Evolutionary conservation across 2,329 filamentous ascomycete species (phyloP).

Genomic region (Aureobasidium vineae): DNA sequence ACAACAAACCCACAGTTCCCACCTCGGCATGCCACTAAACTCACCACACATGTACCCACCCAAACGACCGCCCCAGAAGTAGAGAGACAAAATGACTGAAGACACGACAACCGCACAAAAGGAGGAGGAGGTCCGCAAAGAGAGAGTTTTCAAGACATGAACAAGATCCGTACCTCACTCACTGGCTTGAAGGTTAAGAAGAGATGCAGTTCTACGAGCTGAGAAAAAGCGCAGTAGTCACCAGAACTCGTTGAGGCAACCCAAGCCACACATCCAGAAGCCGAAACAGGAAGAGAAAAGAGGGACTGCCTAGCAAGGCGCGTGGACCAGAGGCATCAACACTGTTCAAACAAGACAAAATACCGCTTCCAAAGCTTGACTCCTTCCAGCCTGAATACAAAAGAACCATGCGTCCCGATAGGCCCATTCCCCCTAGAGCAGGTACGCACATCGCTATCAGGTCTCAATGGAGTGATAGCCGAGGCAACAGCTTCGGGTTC

Average conservation of each 20-base stretch:
- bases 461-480: neutral
- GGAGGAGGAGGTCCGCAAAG: neutral
- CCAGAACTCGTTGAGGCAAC: neutral
- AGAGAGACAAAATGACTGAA: neutral
- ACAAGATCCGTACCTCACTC: neutral
- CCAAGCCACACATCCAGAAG: neutral
- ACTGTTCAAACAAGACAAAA: neutral
- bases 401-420: neutral
- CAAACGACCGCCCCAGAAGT: constrained; percentile 3
- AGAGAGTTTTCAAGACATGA: neutral
- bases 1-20: neutral
- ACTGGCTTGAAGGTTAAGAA: neutral
- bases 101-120: neutral
- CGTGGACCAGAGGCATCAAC: neutral
- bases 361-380: constrained; percentile 4
- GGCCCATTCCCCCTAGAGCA: neutral
- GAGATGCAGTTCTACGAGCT: neutral
- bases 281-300: neutral
- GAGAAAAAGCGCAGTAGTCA: neutral
- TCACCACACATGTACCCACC: neutral
- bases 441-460: neutral
- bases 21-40: neutral
- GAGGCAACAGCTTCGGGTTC: neutral
- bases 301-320: neutral
- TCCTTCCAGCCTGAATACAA: neutral